These are phyloP conservation scores for Hirsutella thompsonii DNA, from an alignment of 2,329 filamentous ascomycete genomes.

Conservation along the genomic window DNA sequence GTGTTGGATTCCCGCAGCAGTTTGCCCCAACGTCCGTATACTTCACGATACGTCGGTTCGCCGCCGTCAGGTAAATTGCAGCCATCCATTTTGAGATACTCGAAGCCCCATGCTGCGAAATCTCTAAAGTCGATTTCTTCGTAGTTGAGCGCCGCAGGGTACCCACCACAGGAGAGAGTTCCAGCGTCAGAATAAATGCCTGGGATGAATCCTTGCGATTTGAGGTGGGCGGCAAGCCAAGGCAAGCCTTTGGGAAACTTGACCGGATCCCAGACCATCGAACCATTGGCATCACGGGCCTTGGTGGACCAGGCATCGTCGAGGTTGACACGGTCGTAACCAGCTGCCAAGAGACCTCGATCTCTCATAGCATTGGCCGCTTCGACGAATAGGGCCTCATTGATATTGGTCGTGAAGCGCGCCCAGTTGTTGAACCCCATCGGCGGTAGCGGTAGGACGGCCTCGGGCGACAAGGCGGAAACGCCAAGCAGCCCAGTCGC, in stretches of 20 bases:
- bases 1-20: constrained; percentile 20
- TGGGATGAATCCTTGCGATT: constrained; percentile 25
- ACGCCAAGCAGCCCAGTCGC: background rate
- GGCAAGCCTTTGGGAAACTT: constrained; percentile 29
- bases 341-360: constrained; percentile 23
- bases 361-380: constrained; percentile 31
- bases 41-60: constrained; percentile 12
- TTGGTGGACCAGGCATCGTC: constrained; percentile 31
- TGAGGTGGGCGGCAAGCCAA: constrained; percentile 25
- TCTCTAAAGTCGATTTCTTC: constrained; percentile 28
- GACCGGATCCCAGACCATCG: constrained; percentile 25
- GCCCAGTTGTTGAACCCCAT: constrained; percentile 42
- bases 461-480: background rate
- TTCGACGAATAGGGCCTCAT: constrained; percentile 31
- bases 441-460: constrained; percentile 18
- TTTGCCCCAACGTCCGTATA: constrained; percentile 28
- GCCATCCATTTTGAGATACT: constrained; percentile 26
- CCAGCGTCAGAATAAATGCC: constrained; percentile 33
- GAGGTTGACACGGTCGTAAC: constrained; percentile 24
- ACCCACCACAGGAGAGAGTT: constrained; percentile 28
- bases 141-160: constrained; percentile 24
- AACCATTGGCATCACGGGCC: constrained; percentile 20
- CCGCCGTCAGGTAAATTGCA: constrained; percentile 20
- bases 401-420: constrained; percentile 31
- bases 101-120: constrained; percentile 23